Evolutionary conservation across 2,329 filamentous ascomycete species (phyloP).

Genomic region (Whalleya microplaca): DNA sequence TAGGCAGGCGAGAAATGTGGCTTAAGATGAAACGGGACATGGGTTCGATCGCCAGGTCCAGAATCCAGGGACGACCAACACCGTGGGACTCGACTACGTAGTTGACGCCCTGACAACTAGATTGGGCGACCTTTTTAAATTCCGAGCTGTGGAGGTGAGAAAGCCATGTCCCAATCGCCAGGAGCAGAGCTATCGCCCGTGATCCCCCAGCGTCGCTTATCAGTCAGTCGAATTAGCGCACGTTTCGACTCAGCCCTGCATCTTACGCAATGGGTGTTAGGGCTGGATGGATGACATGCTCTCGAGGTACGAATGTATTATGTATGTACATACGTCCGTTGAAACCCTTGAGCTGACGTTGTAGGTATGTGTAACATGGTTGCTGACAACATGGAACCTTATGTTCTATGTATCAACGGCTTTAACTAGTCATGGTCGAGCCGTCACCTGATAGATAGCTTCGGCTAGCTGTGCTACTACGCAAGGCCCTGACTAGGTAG

Average conservation of each 20-base stretch:
- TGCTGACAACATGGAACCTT: conserved; percentile 16
- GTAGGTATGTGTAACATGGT: conserved; percentile 13
- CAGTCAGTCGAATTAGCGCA: conserved; percentile 7
- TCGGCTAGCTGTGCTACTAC: conserved; percentile 24
- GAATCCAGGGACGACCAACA: not conserved
- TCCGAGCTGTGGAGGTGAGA: not conserved
- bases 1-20: not conserved
- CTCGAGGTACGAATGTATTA: conserved; percentile 7
- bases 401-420: conserved; percentile 3
- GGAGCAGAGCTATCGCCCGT: not conserved
- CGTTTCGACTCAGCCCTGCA: conserved; percentile 25
- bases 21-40: not conserved
- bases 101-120: too few species aligned
- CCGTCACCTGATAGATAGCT: conserved; percentile 24
- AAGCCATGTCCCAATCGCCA: too few species aligned
- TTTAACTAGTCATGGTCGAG: conserved; percentile 5
- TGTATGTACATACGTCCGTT: conserved; percentile 5
- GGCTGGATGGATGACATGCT: conserved; percentile 4
- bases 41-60: not conserved
- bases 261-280: conserved; percentile 12
- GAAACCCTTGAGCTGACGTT: conserved; percentile 13
- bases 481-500: conserved; percentile 10
- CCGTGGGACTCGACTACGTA: not conserved
- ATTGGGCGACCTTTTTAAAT: not conserved
- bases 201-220: not conserved